Evolutionary conservation across 2,329 filamentous ascomycete genomes (phyloP).

Genomic region (Microcyclospora pomicola): DNA sequence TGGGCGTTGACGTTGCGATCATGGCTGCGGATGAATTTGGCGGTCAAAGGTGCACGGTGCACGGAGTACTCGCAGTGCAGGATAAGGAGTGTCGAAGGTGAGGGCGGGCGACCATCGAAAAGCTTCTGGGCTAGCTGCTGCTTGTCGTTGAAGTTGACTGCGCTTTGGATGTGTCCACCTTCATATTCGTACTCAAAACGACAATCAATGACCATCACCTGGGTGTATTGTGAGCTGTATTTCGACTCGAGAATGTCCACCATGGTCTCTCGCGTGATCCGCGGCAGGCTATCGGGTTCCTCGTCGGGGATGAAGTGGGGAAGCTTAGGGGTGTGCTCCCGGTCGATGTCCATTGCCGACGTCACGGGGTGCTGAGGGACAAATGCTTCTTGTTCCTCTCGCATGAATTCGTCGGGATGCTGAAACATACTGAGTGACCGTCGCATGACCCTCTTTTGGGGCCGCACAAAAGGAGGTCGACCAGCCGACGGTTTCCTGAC

Average conservation of each 20-base stretch:
- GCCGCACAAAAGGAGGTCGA: slow-evolving; percentile 49
- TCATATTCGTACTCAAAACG: slow-evolving; percentile 98
- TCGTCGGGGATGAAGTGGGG: slow-evolving; percentile 75
- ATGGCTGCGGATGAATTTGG: slow-evolving; percentile 77
- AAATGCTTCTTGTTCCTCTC: slow-evolving; percentile 53
- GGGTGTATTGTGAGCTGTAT: slow-evolving; percentile 60
- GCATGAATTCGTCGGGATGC: slow-evolving; percentile 74
- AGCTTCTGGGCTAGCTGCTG: slow-evolving; percentile 68
- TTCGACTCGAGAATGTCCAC: slow-evolving; percentile 78
- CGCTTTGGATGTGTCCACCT: slow-evolving; percentile 84
- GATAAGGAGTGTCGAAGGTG: slow-evolving; percentile 65
- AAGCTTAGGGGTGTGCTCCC: slow-evolving; percentile 56
- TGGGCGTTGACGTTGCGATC: slow-evolving; percentile 78
- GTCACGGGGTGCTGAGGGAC: slow-evolving; percentile 36
- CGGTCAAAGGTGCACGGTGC: slow-evolving; percentile 91
- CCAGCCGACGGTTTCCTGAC: slow-evolving; percentile 49
- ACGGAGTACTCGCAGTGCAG: slow-evolving; percentile 99
- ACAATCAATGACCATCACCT: slow-evolving; percentile 84
- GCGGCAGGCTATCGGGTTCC: slow-evolving; percentile 71
- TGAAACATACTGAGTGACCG: slow-evolving; percentile 98
- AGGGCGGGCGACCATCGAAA: slow-evolving; percentile 48
- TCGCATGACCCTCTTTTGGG: slow-evolving; percentile 77
- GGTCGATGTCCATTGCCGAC: slow-evolving; percentile 75
- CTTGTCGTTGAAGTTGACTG: slow-evolving; percentile 95
- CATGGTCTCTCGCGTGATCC: slow-evolving; percentile 71